These are phyloP conservation scores for Hypocrella siamensis DNA, from an alignment of 2,329 filamentous ascomycete genomes.

Conservation along the genomic window DNA sequence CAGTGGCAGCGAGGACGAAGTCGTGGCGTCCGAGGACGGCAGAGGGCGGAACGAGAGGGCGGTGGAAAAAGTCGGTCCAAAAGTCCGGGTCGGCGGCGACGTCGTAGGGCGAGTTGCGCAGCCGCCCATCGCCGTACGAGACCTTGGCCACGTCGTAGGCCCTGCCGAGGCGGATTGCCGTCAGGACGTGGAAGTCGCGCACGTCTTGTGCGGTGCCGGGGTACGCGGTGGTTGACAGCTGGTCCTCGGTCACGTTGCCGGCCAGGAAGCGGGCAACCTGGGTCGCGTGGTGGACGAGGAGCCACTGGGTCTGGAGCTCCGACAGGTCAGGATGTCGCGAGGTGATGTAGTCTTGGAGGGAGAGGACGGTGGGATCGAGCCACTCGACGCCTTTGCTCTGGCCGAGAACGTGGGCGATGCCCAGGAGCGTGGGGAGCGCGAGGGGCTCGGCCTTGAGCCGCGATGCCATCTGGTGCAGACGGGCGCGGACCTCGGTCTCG, in stretches of 20 bases:
- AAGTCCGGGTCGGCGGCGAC: too few relatives aligned
- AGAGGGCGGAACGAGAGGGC: too few relatives aligned
- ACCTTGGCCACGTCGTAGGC: not conserved
- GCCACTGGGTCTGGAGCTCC: not conserved
- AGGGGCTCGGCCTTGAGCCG: not conserved
- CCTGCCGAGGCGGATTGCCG: not conserved
- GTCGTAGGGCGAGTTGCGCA: too few relatives aligned
- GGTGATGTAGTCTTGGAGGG: not conserved
- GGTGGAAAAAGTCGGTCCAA: too few relatives aligned
- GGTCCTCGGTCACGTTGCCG: not conserved
- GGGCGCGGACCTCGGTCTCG: not conserved
- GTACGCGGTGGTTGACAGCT: not conserved
- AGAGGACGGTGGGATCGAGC: not conserved
- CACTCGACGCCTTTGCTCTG: not conserved
- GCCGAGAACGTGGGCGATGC: not conserved
- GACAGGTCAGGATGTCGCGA: not conserved
- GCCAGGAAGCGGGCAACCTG: not conserved
- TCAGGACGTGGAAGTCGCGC: not conserved
- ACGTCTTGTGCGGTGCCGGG: not conserved
- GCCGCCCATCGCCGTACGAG: not conserved
- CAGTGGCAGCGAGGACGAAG: too few relatives aligned
- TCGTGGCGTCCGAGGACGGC: too few relatives aligned
- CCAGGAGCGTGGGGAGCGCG: not conserved
- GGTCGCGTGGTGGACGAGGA: not conserved
- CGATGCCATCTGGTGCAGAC: not conserved